Evolutionary conservation across 2,329 filamentous ascomycete genomes (phyloP).

Genomic region (Ceratocystis ficicola): DNA sequence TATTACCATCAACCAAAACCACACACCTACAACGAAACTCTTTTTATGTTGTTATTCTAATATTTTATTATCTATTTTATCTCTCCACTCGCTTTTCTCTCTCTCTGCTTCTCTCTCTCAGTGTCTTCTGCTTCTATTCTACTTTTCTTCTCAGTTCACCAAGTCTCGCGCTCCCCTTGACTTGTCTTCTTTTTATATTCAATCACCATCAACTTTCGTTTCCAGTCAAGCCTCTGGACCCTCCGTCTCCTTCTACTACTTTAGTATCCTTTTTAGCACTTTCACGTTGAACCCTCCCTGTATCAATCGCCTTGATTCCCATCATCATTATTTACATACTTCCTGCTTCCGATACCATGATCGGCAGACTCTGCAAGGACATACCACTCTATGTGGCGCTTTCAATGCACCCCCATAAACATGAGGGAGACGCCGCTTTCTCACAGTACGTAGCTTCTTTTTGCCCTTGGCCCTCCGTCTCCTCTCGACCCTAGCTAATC

Average conservation of each 20-base stretch:
- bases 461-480: neutral
- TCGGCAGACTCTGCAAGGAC: conserved; percentile 5
- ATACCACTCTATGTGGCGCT: conserved; percentile 20
- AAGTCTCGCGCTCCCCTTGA: neutral
- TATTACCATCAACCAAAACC: neutral
- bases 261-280: conserved; percentile 4
- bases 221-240: neutral
- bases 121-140: neutral
- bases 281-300: neutral
- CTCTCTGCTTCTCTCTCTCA: no score
- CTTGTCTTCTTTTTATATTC: conserved; percentile 1
- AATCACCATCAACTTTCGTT: neutral
- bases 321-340: conserved; percentile 1
- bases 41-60: neutral
- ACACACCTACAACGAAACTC: conserved; percentile 7
- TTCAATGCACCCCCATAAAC: conserved; percentile 20
- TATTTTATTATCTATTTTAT: neutral
- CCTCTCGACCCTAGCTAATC: neutral
- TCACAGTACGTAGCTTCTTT: conserved; percentile 13
- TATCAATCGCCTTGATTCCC: neutral
- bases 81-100: no score
- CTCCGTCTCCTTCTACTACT: neutral
- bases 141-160: neutral
- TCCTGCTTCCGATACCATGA: conserved; percentile 5
- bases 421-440: conserved; percentile 16